Conservation (phyloP, 1,139 yeast genomes). For the Candida mesenterica region DNA sequence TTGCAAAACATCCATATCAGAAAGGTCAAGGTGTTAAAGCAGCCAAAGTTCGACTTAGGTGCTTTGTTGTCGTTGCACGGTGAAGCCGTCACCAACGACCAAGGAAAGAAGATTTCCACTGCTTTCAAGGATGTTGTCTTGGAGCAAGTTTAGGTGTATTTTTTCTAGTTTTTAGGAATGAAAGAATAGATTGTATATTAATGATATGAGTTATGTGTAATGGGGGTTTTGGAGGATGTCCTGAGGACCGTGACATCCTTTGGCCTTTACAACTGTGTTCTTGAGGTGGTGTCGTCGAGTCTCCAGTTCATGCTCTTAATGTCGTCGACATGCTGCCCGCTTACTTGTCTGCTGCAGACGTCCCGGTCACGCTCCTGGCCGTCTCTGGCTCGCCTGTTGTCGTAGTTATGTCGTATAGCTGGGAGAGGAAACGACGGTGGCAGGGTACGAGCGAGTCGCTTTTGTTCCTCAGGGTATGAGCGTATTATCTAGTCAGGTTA, state of each 20-base stretch:
- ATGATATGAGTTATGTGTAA: slow-evolving; percentile 4
- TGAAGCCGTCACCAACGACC: slow-evolving; percentile 50
- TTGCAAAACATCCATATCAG: slow-evolving; percentile 54
- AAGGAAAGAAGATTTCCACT: slow-evolving; percentile 50
- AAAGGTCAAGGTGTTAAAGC: slow-evolving; percentile 53
- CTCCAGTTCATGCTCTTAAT: no score
- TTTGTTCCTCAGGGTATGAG: no score
- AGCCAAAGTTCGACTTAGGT: slow-evolving; percentile 54
- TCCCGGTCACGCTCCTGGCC: no score
- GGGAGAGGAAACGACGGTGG: no score
- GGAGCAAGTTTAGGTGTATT: slow-evolving; percentile 25
- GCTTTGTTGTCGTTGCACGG: slow-evolving; percentile 52
- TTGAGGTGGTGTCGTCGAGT: no score
- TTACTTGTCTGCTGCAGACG: no score
- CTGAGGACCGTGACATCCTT: not conserved
- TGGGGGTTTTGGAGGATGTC: not conserved
- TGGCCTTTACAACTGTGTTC: no score
- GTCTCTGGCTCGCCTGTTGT: no score
- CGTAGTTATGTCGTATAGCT: no score
- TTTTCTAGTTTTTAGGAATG: not conserved
- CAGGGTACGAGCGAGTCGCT: no score
- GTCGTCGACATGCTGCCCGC: no score
- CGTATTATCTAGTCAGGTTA: no score
- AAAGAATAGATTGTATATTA: slow-evolving; percentile 8
- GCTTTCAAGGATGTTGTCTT: slow-evolving; percentile 54